Percentiles rank a stretch among this genome's conserved stretches.
Evolutionary conservation across 1,139 yeast species (phyloP).

Genomic region (Kurtzmaniella quercitrusa): DNA sequence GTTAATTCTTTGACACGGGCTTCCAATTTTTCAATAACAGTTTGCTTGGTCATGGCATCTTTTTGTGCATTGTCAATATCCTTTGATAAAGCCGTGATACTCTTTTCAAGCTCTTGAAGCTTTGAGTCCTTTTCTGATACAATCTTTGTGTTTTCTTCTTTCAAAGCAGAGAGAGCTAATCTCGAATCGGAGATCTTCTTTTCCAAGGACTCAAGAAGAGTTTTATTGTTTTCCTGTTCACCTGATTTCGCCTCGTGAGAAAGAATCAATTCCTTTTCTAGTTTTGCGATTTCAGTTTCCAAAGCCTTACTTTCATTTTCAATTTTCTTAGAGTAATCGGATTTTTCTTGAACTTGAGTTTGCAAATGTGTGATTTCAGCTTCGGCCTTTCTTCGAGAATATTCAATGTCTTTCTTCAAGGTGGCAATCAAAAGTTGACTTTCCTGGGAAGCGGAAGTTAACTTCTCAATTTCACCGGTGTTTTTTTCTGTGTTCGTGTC

Average conservation of each 20-base stretch:
- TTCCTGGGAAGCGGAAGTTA: background rate
- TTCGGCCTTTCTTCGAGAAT: background rate
- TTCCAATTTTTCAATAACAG: background rate
- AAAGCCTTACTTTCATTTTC: background rate
- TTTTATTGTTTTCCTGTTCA: background rate
- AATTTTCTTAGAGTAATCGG: background rate
- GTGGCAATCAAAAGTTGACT: background rate
- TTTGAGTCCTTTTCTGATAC: background rate
- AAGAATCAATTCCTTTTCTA: background rate
- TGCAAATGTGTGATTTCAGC: background rate
- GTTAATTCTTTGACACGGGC: no score
- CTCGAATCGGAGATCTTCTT: background rate
- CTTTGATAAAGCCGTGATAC: background rate
- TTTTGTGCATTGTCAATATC: background rate
- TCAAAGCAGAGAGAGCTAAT: background rate
- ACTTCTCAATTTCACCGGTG: background rate
- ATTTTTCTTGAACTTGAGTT: background rate
- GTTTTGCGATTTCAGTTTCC: background rate
- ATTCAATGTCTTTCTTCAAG: background rate
- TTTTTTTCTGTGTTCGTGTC: background rate
- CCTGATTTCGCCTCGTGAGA: constrained; percentile 1
- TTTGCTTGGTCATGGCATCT: background rate
- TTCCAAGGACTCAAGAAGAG: background rate
- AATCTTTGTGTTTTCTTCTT: background rate
- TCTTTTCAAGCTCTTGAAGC: background rate